Conservation (phyloP, 345 rosid genomes). For the Psidium guajava region DNA sequence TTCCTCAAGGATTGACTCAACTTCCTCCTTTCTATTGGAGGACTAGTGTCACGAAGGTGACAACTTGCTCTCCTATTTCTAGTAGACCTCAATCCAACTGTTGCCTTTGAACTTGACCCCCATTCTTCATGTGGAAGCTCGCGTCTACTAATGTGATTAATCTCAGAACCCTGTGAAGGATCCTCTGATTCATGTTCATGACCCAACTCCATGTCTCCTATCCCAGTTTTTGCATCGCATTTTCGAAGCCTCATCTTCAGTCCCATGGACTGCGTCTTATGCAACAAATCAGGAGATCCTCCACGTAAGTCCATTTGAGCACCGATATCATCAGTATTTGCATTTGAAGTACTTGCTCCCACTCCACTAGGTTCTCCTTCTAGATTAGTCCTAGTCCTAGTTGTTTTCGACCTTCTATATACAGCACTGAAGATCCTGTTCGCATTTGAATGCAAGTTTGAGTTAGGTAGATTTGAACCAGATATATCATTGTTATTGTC, state of each 20-base stretch:
- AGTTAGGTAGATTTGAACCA: slow-evolving; percentile 17
- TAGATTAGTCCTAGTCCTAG: slow-evolving; percentile 27
- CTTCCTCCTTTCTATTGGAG: slow-evolving; percentile 41
- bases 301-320: slow-evolving; percentile 21
- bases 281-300: slow-evolving; percentile 24
- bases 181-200: slow-evolving; percentile 25
- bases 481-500: background rate
- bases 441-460: slow-evolving; percentile 23
- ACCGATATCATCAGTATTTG: slow-evolving; percentile 20
- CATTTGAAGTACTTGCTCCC: slow-evolving; percentile 34
- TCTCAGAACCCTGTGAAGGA: background rate
- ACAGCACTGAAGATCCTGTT: slow-evolving; percentile 68
- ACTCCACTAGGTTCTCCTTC: slow-evolving; percentile 14
- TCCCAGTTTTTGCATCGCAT: slow-evolving; percentile 13
- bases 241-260: slow-evolving; percentile 8
- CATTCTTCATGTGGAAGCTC: slow-evolving; percentile 46
- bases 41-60: slow-evolving; percentile 46
- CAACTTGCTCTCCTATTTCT: slow-evolving; percentile 72
- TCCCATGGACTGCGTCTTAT: slow-evolving; percentile 20
- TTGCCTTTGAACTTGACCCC: slow-evolving; percentile 55
- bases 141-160: slow-evolving; percentile 9
- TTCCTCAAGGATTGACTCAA: slow-evolving; percentile 38
- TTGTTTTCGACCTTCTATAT: slow-evolving; percentile 62
- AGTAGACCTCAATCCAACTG: slow-evolving; percentile 65
- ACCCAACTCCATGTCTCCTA: slow-evolving; percentile 14